Evolutionary conservation across 2,329 filamentous ascomycete genomes (phyloP), one percentile per base, ranked within the genome.

Genomic region (Corynespora cassiicola): DNA sequence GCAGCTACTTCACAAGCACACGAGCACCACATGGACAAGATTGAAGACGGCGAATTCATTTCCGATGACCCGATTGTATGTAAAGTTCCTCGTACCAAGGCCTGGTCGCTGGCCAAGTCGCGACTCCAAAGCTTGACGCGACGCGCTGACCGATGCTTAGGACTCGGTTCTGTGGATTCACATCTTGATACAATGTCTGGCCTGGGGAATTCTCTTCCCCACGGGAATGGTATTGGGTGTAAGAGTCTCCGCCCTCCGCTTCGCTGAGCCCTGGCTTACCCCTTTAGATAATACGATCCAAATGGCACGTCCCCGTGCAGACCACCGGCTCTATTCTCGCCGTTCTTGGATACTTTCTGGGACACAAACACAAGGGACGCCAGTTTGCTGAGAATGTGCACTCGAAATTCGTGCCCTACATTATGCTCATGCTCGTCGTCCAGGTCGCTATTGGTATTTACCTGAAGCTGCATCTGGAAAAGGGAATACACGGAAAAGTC

Each of bases 301-400:
- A 88, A 70, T 97, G 90, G 89, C 94, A 99, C 73, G 92, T 97
- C 34, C 92, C 94, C 6, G 75, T 90, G 3, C 94, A 99, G 69
- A 78, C 86, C 18, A 61, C 87, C 36, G 89, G 86, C 49, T 86
- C 88, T 16, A 70, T 82, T 17, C 77, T 97, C 50, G 88, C 90
- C 3, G 77, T 95, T 15, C 66, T 91, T 38, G 92, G 89, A 52
- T 96, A 94, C 74, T 90, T 94, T 68, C 81, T 99, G 36, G 94
- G 94, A 32, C 94, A 99, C 65, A 79, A 84, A 51, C 94, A 99
- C 70, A 86, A 88, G 55, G 94, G 94, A 39, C 85, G 94, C 52
- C 84, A 95, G 63, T 99, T 97, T 67, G 76, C 82, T 18, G 77
- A 75, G 32, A 95, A 96, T 59, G 82, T 89, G 30, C 94, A 99